phyloP scores from a whole-genome alignment of 371 early-diverging fungal species.

The Lichtheimia ramosa region DNA sequence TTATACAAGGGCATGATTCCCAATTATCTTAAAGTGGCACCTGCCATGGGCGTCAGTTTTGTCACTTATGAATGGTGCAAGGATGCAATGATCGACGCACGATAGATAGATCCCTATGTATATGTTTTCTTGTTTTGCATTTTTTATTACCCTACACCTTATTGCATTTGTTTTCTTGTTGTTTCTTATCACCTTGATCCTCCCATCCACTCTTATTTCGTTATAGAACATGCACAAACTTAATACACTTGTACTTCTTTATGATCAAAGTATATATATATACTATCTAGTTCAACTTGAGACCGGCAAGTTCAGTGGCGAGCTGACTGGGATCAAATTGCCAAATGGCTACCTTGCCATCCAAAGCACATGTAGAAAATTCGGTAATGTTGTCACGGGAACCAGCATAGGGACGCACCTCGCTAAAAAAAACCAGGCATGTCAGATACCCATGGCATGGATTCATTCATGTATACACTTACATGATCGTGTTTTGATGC shows the following conservation, averaged over 20 bases:
- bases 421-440: constrained; percentile 24
- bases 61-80: constrained; percentile 80
- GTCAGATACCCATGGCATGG: not conserved
- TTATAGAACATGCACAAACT: too few species aligned
- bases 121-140: not conserved
- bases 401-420: constrained; percentile 62
- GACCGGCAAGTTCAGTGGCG: constrained; percentile 35
- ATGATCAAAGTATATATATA: too few species aligned
- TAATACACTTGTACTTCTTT: not conserved
- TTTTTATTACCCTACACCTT: constrained; percentile 1
- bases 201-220: too few species aligned
- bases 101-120: constrained; percentile 10
- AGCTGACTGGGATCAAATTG: constrained; percentile 51
- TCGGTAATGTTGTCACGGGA: constrained; percentile 61
- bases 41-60: constrained; percentile 87
- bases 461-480: constrained; percentile 21
- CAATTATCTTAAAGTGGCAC: constrained; percentile 84
- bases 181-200: not conserved
- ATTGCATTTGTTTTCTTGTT: constrained; percentile 5
- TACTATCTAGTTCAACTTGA: constrained; percentile 21
- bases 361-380: constrained; percentile 85
- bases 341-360: constrained; percentile 94
- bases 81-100: constrained; percentile 43
- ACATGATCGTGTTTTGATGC: constrained; percentile 97
- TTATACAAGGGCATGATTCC: constrained; percentile 72